Base-by-base conservation (phyloP, 2,329 filamentous ascomycete species). In the Curvularia spicifera region DNA sequence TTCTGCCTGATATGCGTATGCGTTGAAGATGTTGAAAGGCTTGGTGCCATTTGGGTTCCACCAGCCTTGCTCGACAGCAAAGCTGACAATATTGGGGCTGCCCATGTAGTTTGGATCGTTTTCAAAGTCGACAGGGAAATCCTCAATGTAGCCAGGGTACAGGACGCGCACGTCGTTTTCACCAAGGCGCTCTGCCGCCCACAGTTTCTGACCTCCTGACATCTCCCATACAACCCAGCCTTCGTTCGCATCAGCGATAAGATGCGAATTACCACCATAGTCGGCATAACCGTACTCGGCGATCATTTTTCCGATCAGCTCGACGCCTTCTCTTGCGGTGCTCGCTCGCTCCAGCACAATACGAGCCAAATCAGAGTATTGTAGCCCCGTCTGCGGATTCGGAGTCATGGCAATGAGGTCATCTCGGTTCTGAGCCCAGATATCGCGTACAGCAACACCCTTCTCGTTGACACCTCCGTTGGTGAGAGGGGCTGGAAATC, bases 381-480 rank as follows among this genome's bases (percentile, higher is more conserved):
- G 78, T 52, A 79, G 56, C 3, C 78, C 78, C 13, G 57, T 70
- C 64, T 80, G 78, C 2, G 77, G 78, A 22, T 68, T 74, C 8
- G 78, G 78, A 9, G 78, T 80, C 73, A 80, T 78, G 6, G 69
- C 71, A 51, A 76, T 71, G 1, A 80, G 67, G 35, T 79, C 78
- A 9, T 72, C 72, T 33, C 77, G 71, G 47, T 75, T 79, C 45
- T 72, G 69, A 5, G 78, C 76, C 78, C 78, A 80, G 5, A 80
- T 76, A 50, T 80, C 78, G 9, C 78, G 68, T 3, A 80, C 78
- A 33, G 75, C 73, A 18, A 80, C 71, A 28, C 78, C 77, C 51
- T 74, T 75, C 56, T 79, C 78, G 45, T 79, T 80, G 0, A 80
- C 63, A 10, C 78, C 78, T n/a, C 78, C 78, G 55, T 80, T 80